These are phyloP conservation scores for Prunus yedoensis DNA, from an alignment of 331 rosid species.

Conservation along the genomic window DNA sequence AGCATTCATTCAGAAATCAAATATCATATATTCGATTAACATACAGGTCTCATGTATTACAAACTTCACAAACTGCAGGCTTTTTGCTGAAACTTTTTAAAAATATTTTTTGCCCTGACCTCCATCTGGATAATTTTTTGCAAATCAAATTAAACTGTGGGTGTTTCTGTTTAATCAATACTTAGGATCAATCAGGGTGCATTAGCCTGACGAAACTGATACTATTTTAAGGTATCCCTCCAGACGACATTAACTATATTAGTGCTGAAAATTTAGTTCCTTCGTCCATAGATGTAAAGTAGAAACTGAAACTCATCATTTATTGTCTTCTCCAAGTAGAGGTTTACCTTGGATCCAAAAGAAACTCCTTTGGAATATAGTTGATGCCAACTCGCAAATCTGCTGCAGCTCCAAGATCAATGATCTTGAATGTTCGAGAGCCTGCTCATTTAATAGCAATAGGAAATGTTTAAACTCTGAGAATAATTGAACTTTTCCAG, in stretches of 20 bases:
- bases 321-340: background rate
- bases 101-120: too few species aligned
- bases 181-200: background rate
- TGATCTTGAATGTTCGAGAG: conserved; percentile 88
- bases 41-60: background rate
- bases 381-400: conserved; percentile 96
- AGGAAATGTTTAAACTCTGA: conserved; percentile 14
- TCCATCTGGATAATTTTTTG: too few species aligned
- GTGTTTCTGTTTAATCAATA: too few species aligned
- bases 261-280: background rate
- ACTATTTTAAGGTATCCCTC: background rate
- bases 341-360: conserved; percentile 81
- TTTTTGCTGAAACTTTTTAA: background rate
- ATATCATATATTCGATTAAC: background rate
- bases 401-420: conserved; percentile 96
- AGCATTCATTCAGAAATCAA: background rate
- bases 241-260: background rate
- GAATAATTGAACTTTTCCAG: background rate
- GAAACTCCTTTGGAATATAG: conserved; percentile 95
- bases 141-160: too few species aligned
- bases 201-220: background rate
- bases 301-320: background rate
- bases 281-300: background rate
- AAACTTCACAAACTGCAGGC: background rate
- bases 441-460: conserved; percentile 46